Percentiles rank a stretch among this genome's conserved stretches.
These are phyloP conservation scores for Torulaspora franciscae DNA, from an alignment of 805 yeast species.

Conservation along the genomic window DNA sequence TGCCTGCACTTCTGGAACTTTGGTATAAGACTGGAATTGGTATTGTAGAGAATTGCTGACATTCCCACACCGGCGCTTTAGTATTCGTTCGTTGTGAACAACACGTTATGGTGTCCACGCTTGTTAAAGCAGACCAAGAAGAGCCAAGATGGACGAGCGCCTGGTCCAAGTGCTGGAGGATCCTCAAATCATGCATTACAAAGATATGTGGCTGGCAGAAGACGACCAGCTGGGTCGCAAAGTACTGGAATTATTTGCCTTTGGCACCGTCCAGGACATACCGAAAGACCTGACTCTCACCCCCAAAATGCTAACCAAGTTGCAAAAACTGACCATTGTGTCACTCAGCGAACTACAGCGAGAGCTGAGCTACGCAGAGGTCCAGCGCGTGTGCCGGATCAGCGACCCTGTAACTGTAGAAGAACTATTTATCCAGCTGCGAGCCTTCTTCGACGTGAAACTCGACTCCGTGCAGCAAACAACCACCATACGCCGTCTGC, in stretches of 20 bases:
- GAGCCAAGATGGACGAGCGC: constrained; percentile 1
- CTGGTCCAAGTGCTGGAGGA: constrained; percentile 18
- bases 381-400: constrained; percentile 15
- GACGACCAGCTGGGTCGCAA: neutral
- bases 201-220: constrained; percentile 25
- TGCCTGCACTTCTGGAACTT: constrained; percentile 25
- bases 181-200: constrained; percentile 22
- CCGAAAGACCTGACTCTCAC: constrained; percentile 9
- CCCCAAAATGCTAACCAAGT: constrained; percentile 18
- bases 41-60: constrained; percentile 27
- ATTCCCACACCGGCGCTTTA: neutral
- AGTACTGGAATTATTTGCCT: constrained; percentile 28
- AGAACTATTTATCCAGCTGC: constrained; percentile 21
- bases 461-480: constrained; percentile 23
- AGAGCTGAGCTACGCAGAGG: constrained; percentile 15
- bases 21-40: constrained; percentile 29
- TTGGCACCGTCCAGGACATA: constrained; percentile 26
- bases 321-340: constrained; percentile 24
- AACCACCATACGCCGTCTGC: constrained; percentile 13
- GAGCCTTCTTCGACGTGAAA: constrained; percentile 16
- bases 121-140: neutral
- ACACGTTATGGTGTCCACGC: neutral
- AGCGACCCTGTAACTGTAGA: constrained; percentile 18
- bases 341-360: constrained; percentile 20
- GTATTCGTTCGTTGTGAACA: neutral